phyloP scores from a whole-genome alignment of 768 basidiomycete species.

The Hericium rajendrae region DNA sequence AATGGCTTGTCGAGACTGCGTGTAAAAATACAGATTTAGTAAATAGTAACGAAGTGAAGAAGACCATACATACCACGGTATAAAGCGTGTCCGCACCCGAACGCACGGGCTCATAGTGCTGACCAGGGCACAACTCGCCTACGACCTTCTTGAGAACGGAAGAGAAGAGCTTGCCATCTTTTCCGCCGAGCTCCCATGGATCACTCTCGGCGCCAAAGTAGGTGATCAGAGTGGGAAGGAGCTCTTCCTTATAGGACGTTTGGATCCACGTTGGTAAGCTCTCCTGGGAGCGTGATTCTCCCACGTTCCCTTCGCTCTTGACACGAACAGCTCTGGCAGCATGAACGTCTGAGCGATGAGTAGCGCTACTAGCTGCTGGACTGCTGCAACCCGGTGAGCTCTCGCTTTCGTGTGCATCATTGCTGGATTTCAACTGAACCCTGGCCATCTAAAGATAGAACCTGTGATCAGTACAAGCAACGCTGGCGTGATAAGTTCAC shows the following conservation, averaged over 20 bases:
- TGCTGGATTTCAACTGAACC: no score
- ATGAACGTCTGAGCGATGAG: no score
- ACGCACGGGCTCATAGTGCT: not conserved
- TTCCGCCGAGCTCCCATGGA: not conserved
- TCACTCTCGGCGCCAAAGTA: not conserved
- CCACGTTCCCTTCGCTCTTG: no score
- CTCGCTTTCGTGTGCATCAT: no score
- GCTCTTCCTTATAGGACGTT: not conserved
- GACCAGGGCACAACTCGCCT: not conserved
- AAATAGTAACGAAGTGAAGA: not conserved
- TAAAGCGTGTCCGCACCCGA: not conserved
- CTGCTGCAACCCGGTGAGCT: no score
- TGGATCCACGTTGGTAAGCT: no score
- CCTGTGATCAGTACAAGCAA: no score
- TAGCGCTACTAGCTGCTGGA: no score
- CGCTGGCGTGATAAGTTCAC: no score
- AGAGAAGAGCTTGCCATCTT: not conserved
- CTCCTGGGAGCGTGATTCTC: no score
- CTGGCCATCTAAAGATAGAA: no score
- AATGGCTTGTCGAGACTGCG: not conserved
- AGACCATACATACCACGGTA: not conserved
- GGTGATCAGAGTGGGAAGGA: not conserved
- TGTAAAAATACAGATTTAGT: not conserved
- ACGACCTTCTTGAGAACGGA: not conserved
- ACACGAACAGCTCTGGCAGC: no score